Percentiles rank a stretch among this genome's conserved stretches.
Evolutionary conservation across 2,329 filamentous ascomycete species (phyloP).

Genomic region (Trichoderma sp.): DNA sequence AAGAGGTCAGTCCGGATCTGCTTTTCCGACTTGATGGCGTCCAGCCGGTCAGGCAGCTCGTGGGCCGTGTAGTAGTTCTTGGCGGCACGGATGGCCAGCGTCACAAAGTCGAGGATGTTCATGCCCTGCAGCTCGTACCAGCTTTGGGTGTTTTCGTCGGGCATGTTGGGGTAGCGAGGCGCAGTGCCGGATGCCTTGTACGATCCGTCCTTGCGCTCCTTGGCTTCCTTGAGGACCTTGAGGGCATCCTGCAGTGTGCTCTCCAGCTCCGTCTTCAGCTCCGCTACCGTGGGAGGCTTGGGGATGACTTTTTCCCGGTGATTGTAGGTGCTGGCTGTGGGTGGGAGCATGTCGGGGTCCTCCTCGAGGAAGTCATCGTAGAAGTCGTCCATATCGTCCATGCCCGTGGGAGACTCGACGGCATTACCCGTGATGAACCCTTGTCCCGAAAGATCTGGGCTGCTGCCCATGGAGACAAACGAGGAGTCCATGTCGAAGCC

Average conservation of each 20-base stretch:
- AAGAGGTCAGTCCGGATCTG: conserved; percentile 80
- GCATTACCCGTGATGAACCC: conserved; percentile 37
- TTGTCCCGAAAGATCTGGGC: conserved; percentile 50
- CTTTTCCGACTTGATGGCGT: conserved; percentile 83
- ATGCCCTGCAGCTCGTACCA: conserved; percentile 89
- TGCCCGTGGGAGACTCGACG: conserved; percentile 48
- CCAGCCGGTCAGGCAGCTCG: conserved; percentile 78
- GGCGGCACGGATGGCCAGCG: conserved; percentile 89
- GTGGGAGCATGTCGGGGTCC: conserved; percentile 83
- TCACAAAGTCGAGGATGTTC: conserved; percentile 88
- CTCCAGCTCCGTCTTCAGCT: conserved; percentile 67
- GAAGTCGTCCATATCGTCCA: conserved; percentile 42
- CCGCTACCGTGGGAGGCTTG: conserved; percentile 76
- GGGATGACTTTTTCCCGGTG: conserved; percentile 76
- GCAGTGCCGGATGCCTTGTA: conserved; percentile 30
- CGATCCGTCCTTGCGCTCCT: conserved; percentile 35
- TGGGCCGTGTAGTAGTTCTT: conserved; percentile 97
- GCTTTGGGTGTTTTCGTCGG: conserved; percentile 52
- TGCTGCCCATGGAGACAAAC: conserved; percentile 58
- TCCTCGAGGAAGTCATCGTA: conserved; percentile 59
- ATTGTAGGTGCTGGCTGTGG: conserved; percentile 94
- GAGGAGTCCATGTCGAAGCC: conserved; percentile 55
- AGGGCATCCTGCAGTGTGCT: conserved; percentile 66
- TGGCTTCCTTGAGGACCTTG: conserved; percentile 62
- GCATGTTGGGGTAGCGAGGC: conserved; percentile 38